Evolutionary conservation across 176 grass and related monocot species (phyloP), one percentile per base, ranked within the genome.

Genomic region (Aechmea fasciata): DNA sequence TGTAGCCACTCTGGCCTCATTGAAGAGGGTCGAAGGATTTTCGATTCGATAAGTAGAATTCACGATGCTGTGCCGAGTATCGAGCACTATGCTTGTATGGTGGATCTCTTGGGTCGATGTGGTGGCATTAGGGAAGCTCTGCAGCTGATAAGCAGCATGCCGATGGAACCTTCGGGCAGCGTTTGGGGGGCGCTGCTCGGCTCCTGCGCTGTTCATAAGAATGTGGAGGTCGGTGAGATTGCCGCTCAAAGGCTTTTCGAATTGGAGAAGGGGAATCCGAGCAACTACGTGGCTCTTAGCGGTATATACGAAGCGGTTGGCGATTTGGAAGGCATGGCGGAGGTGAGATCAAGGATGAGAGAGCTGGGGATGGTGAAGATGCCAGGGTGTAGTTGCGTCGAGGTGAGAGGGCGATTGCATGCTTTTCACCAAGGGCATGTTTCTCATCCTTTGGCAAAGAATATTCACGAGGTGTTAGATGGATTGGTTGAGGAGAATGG

Each of bases 1-100:
- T 90, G 87, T 68, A 83, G 79, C 61, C 87, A 85, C 29, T 80
- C 83, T 0, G 77, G 83, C 22, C 87, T 80, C 14, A 61, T 90
- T 12, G 57, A 26, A 26, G 75, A 89, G 0, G 86, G 86, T 3
- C 59, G 17, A 64, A 68, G 11, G 53, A 78, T 88, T 67, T 84
- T 88, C 13, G 71, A 88, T 41, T 72, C 75, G 0, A 88, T 84
- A 67, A 53, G n/a, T 14, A 64, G 66, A 52, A 64, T 73, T 79
- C 74, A 84, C 22, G 62, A 28, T 7, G 23, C 83, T 8, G 65
- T 80, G 73, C 76, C 80, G 0, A 77, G 52, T 13, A 49, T 68
- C 20, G 83, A 90, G 70, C 87, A 90, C 67, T 90, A 86, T 74
- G 80, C 87, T 9, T 90, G 87, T 71, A 77, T 85, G 80, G 83